Conservation (phyloP, 139 green algal species). For the Bryopsis sp. region DNA sequence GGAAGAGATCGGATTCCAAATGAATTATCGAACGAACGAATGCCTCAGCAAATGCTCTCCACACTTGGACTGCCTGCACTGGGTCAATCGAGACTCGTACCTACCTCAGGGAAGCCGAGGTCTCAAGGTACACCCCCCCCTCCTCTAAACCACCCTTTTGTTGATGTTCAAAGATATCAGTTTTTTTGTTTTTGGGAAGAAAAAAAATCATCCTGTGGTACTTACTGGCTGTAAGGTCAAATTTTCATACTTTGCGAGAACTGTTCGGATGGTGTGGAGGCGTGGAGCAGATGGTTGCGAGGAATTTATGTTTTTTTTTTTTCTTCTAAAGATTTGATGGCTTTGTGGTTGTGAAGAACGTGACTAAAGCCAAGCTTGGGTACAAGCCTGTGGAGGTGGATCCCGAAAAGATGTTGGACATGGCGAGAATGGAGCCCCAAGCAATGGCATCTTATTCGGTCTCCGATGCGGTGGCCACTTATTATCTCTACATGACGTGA, state of each 20-base stretch:
- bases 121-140: slow-evolving; percentile 84
- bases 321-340: too few species aligned
- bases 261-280: too few species aligned
- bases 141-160: too few species aligned
- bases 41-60: background rate
- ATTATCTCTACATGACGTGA: slow-evolving; percentile 97
- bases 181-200: too few species aligned
- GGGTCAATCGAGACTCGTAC: slow-evolving; percentile 97
- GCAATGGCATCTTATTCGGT: slow-evolving; percentile 94
- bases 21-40: background rate
- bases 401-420: slow-evolving; percentile 90
- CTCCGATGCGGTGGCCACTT: slow-evolving; percentile 93
- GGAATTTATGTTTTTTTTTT: too few species aligned
- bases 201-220: too few species aligned
- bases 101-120: slow-evolving; percentile 86
- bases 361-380: slow-evolving; percentile 95
- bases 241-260: too few species aligned
- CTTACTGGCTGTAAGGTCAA: too few species aligned
- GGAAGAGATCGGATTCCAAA: slow-evolving; percentile 63
- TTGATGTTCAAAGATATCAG: too few species aligned
- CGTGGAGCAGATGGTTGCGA: too few species aligned
- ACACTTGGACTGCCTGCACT: slow-evolving; percentile 95
- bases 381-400: slow-evolving; percentile 94
- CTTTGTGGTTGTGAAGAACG: slow-evolving; percentile 51
- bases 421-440: slow-evolving; percentile 61